Percentiles rank a stretch among this genome's conserved stretches.
Evolutionary conservation across 2,329 filamentous ascomycete genomes (phyloP).

Genomic region (Parafenestella ontariensis): DNA sequence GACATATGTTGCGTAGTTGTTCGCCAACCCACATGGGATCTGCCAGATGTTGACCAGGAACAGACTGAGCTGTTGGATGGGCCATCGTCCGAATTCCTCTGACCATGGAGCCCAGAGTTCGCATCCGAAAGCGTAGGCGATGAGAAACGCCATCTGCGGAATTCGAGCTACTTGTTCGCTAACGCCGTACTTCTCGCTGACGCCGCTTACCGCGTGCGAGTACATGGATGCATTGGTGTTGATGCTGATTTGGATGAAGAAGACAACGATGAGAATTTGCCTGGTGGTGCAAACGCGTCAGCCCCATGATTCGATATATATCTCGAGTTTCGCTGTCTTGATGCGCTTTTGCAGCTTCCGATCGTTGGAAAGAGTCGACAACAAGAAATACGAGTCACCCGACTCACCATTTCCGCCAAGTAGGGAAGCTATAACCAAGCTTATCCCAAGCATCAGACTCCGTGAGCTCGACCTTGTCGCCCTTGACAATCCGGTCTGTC

Average conservation of each 20-base stretch:
- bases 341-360: too few species aligned
- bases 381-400: background rate
- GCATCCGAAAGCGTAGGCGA: conserved; percentile 58
- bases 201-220: conserved; percentile 54
- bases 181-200: conserved; percentile 56
- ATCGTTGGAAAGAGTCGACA: background rate
- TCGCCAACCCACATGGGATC: conserved; percentile 53
- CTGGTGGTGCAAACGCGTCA: background rate
- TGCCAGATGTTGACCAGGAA: conserved; percentile 64
- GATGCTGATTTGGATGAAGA: conserved; percentile 61
- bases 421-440: conserved; percentile 55
- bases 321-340: background rate
- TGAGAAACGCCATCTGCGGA: conserved; percentile 59
- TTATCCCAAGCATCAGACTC: conserved; percentile 51
- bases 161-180: conserved; percentile 56
- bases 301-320: background rate
- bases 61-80: conserved; percentile 59
- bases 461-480: conserved; percentile 44
- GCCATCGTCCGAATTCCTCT: conserved; percentile 62
- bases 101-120: conserved; percentile 64
- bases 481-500: conserved; percentile 30
- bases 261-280: conserved; percentile 59
- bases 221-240: conserved; percentile 64
- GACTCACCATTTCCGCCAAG: conserved; percentile 53
- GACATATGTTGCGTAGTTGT: conserved; percentile 54